phyloP scores from a whole-genome alignment of 1,139 yeast species.

The Blastobotrys apis region DNA sequence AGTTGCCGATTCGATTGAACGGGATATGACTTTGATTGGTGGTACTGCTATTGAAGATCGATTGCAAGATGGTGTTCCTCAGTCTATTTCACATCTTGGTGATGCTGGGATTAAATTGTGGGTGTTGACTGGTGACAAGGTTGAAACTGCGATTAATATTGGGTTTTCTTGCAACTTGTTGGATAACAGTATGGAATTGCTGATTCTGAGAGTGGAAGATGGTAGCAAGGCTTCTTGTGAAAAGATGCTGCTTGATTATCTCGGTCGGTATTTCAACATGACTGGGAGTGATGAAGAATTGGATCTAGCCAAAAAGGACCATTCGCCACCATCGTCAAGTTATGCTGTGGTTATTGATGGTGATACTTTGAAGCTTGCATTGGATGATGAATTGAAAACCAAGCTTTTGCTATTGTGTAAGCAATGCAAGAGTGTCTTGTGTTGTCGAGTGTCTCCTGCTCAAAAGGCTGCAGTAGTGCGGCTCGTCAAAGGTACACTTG shows the following conservation, averaged over 20 bases:
- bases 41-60: slow-evolving; percentile 98
- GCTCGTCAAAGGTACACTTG: slow-evolving; percentile 74
- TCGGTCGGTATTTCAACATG: slow-evolving; percentile 59
- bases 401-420: slow-evolving; percentile 84
- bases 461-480: slow-evolving; percentile 96
- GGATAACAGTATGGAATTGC: slow-evolving; percentile 79
- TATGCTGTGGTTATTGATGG: slow-evolving; percentile 91
- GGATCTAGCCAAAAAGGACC: slow-evolving; percentile 61
- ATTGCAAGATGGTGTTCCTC: slow-evolving; percentile 94
- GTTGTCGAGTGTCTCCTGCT: slow-evolving; percentile 96
- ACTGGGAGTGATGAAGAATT: slow-evolving; percentile 57
- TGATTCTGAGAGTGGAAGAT: slow-evolving; percentile 55
- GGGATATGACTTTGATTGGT: slow-evolving; percentile 67
- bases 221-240: slow-evolving; percentile 48
- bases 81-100: slow-evolving; percentile 76
- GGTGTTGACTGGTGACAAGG: slow-evolving; percentile 97
- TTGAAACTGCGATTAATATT: slow-evolving; percentile 95
- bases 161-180: slow-evolving; percentile 93
- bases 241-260: slow-evolving; percentile 53
- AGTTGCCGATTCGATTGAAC: slow-evolving; percentile 78
- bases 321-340: slow-evolving; percentile 69
- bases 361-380: slow-evolving; percentile 74
- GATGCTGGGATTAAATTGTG: slow-evolving; percentile 93
- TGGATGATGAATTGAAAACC: slow-evolving; percentile 54
- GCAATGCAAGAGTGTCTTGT: slow-evolving; percentile 86